A percentile compares a stretch with the other conserved stretches of the same genome.
These are phyloP conservation scores for Rhododendron kiyosumense DNA, from an alignment of 148 eudicot genomes.

Conservation along the genomic window DNA sequence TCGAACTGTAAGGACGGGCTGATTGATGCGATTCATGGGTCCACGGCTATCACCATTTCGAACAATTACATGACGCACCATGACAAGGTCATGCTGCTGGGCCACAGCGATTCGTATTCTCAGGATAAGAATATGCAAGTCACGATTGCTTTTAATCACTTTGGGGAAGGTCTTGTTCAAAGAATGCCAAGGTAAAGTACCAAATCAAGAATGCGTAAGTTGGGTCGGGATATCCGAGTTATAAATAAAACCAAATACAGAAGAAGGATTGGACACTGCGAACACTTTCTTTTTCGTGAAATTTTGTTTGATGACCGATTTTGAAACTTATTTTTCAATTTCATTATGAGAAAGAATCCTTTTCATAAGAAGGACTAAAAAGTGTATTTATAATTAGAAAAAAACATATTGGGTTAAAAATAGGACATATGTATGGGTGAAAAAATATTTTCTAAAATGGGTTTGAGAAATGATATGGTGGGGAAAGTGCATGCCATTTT, in stretches of 20 bases:
- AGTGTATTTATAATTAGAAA: neutral
- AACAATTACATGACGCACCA: slow-evolving; percentile 77
- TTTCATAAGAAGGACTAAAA: neutral
- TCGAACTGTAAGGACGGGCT: slow-evolving; percentile 65
- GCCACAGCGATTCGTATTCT: slow-evolving; percentile 53
- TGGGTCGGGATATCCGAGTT: too few relatives aligned
- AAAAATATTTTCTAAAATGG: neutral
- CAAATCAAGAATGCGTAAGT: neutral
- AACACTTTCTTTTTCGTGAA: neutral
- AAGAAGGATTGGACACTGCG: too few relatives aligned
- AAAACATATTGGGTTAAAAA: neutral
- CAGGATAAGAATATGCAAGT: slow-evolving; percentile 68
- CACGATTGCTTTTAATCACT: slow-evolving; percentile 76
- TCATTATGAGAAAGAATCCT: neutral
- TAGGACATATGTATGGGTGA: neutral
- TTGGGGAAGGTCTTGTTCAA: slow-evolving; percentile 85
- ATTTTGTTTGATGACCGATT: neutral
- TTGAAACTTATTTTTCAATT: neutral
- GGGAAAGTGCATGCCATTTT: neutral
- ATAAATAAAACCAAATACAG: too few relatives aligned
- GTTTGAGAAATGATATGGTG: neutral
- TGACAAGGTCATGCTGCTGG: slow-evolving; percentile 78
- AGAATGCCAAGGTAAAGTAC: slow-evolving; percentile 69
- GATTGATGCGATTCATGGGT: slow-evolving; percentile 68
- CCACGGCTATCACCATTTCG: slow-evolving; percentile 68